phyloP scores from a whole-genome alignment of 2,329 filamentous ascomycete genomes.

The Stemphylium vesicarium region DNA sequence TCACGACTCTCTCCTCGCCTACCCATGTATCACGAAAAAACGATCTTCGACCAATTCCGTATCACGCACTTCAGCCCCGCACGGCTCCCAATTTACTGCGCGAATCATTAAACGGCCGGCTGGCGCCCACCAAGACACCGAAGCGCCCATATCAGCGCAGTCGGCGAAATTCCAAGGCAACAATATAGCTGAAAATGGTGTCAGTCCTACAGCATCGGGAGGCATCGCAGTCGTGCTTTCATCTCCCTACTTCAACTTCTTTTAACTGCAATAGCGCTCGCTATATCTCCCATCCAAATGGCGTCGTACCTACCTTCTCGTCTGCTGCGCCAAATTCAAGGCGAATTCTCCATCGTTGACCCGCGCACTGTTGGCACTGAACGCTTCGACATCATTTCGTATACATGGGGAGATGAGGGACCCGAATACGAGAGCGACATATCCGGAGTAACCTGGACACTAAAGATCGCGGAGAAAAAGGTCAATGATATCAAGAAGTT shows the following conservation, averaged over 20 bases:
- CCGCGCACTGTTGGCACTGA: neutral
- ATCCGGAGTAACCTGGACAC: neutral
- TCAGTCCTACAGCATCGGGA: neutral
- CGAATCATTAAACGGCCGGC: neutral
- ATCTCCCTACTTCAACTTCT: neutral
- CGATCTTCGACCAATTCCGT: neutral
- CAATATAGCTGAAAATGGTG: neutral
- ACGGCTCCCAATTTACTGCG: neutral
- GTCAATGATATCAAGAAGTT: conserved; percentile 3
- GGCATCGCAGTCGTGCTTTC: too few species aligned
- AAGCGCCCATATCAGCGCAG: neutral
- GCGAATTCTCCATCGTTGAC: neutral
- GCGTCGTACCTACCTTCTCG: neutral
- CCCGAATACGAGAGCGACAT: neutral
- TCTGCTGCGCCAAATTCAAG: neutral
- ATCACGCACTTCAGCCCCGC: neutral
- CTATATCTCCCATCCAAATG: neutral
- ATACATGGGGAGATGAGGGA: neutral
- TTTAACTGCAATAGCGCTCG: neutral
- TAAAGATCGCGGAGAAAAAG: neutral
- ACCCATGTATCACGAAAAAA: neutral
- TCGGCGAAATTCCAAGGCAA: neutral
- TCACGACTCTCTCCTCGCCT: neutral
- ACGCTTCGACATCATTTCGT: conserved; percentile 6
- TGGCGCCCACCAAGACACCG: neutral